Percentiles rank a stretch among this genome's conserved stretches.
These are phyloP conservation scores for Persicaria tinctoria DNA, from an alignment of 148 eudicot species.

Conservation along the genomic window DNA sequence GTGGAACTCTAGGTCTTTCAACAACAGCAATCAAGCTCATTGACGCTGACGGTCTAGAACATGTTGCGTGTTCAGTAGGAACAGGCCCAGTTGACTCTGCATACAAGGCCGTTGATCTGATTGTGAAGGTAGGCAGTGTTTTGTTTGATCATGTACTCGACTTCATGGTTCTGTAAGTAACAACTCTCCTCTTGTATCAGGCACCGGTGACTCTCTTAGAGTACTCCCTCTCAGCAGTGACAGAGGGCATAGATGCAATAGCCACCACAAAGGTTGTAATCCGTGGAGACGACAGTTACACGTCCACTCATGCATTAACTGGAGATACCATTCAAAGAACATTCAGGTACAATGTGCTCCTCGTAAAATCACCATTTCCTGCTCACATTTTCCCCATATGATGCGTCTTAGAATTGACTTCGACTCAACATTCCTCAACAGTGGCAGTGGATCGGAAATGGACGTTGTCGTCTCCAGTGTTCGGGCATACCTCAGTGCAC, in stretches of 20 bases:
- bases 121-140: conserved; percentile 55
- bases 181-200: conserved; percentile 23
- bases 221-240: conserved; percentile 74
- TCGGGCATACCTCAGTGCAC: conserved; percentile 76
- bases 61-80: conserved; percentile 73
- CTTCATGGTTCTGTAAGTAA: not conserved
- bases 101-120: conserved; percentile 79
- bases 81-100: conserved; percentile 97
- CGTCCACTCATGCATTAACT: conserved; percentile 38
- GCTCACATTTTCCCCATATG: not conserved
- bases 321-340: conserved; percentile 52
- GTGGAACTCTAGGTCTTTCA: conserved; percentile 91
- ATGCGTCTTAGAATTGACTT: not conserved
- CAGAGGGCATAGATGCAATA: conserved; percentile 91
- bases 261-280: conserved; percentile 78
- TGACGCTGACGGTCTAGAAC: conserved; percentile 64
- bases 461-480: conserved; percentile 92
- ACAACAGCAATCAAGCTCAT: conserved; percentile 79
- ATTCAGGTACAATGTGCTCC: conserved; percentile 43
- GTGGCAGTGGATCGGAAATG: conserved; percentile 90
- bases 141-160: not conserved
- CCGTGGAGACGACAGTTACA: conserved; percentile 42
- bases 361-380: not conserved
- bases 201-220: conserved; percentile 77
- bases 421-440: conserved; percentile 17